Conservation (phyloP, 2,329 filamentous ascomycete genomes). For the Lasiodiplodia gonubiensis region DNA sequence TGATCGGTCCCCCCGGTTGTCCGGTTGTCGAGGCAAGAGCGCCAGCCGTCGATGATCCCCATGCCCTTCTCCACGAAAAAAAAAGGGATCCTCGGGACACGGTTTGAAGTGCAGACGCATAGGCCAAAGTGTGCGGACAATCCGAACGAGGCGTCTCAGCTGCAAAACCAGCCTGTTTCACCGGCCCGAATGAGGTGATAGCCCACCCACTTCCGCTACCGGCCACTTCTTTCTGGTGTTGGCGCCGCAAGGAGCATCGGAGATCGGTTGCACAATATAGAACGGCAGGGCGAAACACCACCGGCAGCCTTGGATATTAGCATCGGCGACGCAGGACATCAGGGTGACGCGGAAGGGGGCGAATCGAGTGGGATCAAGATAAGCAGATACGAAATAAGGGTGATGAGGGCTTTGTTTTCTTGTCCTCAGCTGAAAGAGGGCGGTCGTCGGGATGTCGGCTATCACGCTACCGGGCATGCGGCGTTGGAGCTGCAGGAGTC, state of each 20-base stretch:
- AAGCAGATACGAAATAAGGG: conserved; percentile 11
- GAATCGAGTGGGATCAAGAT: conserved; percentile 12
- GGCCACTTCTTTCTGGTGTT: conserved; percentile 10
- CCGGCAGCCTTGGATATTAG: neutral
- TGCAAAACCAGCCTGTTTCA: neutral
- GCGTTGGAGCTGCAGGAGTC: neutral
- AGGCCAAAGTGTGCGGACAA: neutral
- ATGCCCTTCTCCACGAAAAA: neutral
- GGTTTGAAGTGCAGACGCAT: neutral
- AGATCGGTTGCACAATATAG: conserved; percentile 15
- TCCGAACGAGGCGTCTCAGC: neutral
- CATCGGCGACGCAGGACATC: neutral
- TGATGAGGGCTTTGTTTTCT: conserved; percentile 16
- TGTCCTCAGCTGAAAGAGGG: conserved; percentile 4
- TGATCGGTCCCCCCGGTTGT: neutral
- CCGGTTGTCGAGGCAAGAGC: neutral
- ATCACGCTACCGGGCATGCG: conserved; percentile 12
- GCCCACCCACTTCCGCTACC: conserved; percentile 8
- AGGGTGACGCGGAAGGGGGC: conserved; percentile 1
- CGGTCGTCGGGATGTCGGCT: conserved; percentile 6
- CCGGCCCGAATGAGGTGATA: conserved; percentile 14
- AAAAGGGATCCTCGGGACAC: neutral
- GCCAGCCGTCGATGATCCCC: neutral
- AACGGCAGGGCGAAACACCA: conserved; percentile 1
- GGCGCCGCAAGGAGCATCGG: conserved; percentile 18